Evolutionary conservation across 169 alveolate genomes (phyloP).

Genomic region (Hammondia hammondi): DNA sequence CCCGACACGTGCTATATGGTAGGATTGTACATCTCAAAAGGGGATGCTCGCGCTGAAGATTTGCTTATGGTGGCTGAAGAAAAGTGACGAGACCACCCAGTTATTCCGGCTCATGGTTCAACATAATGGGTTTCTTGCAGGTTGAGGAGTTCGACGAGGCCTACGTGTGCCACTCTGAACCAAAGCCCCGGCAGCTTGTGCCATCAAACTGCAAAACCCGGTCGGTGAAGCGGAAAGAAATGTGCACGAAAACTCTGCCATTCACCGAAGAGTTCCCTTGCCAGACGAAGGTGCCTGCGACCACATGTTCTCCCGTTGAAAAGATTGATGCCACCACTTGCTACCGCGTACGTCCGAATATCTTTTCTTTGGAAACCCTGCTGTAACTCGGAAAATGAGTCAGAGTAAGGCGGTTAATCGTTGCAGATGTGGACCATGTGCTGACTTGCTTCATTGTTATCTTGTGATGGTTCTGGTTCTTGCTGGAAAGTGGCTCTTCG

Average conservation of each 20-base stretch:
- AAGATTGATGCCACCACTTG: slow-evolving; percentile 10
- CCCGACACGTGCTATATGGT: not conserved
- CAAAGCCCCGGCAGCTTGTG: not conserved
- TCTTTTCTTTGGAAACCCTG: not conserved
- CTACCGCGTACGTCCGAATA: not conserved
- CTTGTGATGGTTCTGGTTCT: no score
- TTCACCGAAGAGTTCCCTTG: slow-evolving; percentile 5
- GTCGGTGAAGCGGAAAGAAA: not conserved
- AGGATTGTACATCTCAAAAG: not conserved
- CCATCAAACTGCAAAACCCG: slow-evolving; percentile 14
- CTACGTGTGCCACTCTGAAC: not conserved
- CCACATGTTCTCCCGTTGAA: not conserved
- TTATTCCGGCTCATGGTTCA: no score
- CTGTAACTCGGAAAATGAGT: no score
- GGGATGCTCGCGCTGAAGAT: no score
- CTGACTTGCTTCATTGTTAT: no score
- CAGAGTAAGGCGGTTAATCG: no score
- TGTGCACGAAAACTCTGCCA: not conserved
- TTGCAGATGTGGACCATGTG: no score
- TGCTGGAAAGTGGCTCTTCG: no score
- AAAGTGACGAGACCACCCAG: no score
- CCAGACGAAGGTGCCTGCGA: not conserved
- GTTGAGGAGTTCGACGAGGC: not conserved
- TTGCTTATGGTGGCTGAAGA: no score
- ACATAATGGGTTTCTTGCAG: not conserved